Base-by-base conservation (phyloP, 495 filamentous ascomycete genomes). In the Parathielavia appendiculata region DNA sequence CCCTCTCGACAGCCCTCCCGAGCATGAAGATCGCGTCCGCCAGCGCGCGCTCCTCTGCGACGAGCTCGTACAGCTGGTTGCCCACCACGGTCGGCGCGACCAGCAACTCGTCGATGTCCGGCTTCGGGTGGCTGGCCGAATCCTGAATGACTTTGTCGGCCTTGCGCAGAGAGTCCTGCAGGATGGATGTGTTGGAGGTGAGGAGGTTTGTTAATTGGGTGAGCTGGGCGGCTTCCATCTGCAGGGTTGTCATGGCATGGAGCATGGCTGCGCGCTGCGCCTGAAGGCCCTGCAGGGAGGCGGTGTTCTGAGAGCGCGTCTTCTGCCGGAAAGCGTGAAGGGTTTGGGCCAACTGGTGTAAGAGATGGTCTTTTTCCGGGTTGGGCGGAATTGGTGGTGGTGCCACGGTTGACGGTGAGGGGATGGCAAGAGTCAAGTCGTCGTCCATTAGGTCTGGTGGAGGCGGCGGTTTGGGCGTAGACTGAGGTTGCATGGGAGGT, bases 21-120 rank as follows among this genome's bases (percentile, higher is more conserved):
- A 98, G 78, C 23, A 92, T 84, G 64, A 90, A 93, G 60, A 96
- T 83, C 23, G 88, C 87, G 62, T 96, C 92, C 53, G 85, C 87
- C 39, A 93, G 79, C 8, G 86, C 89, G 50, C 85, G 79, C 68
- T 95, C 92, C 69, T 97, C 93, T 1, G 90, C 87, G 22, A 89
- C 88, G 3, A 91, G 75, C 57, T 87, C 85, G 70, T 96, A 98
- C 54, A 98, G 74, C 78, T 98, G 93, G 63, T 88, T 89, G 8
- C 87, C 91, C 20, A 96, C 92, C 4, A 97, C 88, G 0, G 91
- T 95, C 1, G 91, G 90, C 7, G 92, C 91, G n/a, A 97, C 90
- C 11, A 98, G 78, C 35, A 97, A 77, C 32, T 95, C 89, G 73
- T 98, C 93, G 47, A 97, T 86, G 51, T 70, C 75, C 8, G 79